Evolutionary conservation across 768 basidiomycete genomes (phyloP), one percentile per base, ranked within the genome.

Genomic region (Naganishia onofrii): DNA sequence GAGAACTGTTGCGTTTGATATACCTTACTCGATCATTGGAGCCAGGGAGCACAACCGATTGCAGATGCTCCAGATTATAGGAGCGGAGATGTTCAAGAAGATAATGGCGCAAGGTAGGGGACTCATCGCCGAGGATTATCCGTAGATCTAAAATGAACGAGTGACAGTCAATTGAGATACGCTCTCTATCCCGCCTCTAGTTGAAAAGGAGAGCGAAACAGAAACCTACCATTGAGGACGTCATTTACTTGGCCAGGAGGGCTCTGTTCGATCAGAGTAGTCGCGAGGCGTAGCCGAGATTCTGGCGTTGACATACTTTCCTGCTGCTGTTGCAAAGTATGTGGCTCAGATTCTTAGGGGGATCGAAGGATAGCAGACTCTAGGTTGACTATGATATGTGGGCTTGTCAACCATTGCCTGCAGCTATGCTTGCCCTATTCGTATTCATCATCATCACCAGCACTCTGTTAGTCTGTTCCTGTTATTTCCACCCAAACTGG

Each of bases 211-310:
- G 3, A n/a, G 52, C 17, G 21, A 42, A 57, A 7, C 12, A 42
- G 3, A 26, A 55, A 58, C 68, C 7, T 70, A 91, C 92, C 93
- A 76, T 91, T 91, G 66, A 97, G 84, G 21, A 96, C 93, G 82
- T 97, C 94, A 81, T 95, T 96, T 74, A 97, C 93, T 83, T 98
- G 91, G 54, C 94, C 94, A 0, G 94, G 94, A 29, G 94, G 94
- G 0, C 92, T 88, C 79, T 96, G 94, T 0, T 91, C 84, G 34
- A 98, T 83, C 76, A 96, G 91, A 36, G 84, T 84, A 29, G 90
- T 88, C 28, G 90, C 93, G 9, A 78, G 74, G 54, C 75, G 73
- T 31, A 72, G 72, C 31, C 52, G 57, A 54, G 54, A 57, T 21
- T 28, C 31, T 28, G 44, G 5, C 60, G 42, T 63, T 23, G 38